Evolutionary conservation across 2,329 filamentous ascomycete genomes (phyloP).

Genomic region (Seiridium cupressi): DNA sequence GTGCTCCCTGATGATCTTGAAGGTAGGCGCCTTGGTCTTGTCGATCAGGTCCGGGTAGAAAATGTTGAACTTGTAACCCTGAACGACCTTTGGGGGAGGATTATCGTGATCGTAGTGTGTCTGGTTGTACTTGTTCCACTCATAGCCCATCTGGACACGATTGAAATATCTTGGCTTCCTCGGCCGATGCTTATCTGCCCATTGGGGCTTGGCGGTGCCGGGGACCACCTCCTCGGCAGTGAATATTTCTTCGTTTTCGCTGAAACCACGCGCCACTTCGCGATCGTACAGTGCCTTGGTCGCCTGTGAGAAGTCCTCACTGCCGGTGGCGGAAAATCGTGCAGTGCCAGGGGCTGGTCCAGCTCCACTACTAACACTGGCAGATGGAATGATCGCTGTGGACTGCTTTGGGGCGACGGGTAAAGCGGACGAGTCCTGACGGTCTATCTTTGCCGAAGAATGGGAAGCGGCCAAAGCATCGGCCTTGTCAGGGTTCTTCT

Average conservation of each 20-base stretch:
- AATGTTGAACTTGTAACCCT: slow-evolving; percentile 99
- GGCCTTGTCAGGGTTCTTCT: slow-evolving; percentile 68
- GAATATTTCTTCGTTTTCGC: slow-evolving; percentile 95
- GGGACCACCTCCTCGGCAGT: slow-evolving; percentile 80
- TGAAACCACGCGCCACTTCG: slow-evolving; percentile 85
- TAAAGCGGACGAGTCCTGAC: slow-evolving; percentile 17
- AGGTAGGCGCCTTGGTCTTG: slow-evolving; percentile 90
- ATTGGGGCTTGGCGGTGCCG: slow-evolving; percentile 64
- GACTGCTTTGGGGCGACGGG: slow-evolving; percentile 22
- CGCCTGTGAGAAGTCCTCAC: slow-evolving; percentile 81
- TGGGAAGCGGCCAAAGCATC: slow-evolving; percentile 31
- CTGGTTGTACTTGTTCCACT: slow-evolving; percentile 99
- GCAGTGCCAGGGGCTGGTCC: slow-evolving; percentile 53
- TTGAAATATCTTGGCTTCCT: slow-evolving; percentile 97
- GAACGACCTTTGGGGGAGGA: slow-evolving; percentile 94
- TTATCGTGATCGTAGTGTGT: slow-evolving; percentile 99
- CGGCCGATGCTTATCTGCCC: slow-evolving; percentile 82
- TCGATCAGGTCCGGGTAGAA: slow-evolving; percentile 98
- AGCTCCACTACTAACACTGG: slow-evolving; percentile 22
- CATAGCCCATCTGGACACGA: slow-evolving; percentile 96
- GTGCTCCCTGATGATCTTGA: slow-evolving; percentile 91
- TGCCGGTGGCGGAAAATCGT: slow-evolving; percentile 66
- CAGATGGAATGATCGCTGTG: slow-evolving; percentile 18
- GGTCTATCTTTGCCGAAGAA: slow-evolving; percentile 34
- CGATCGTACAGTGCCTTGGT: slow-evolving; percentile 89